Evolutionary conservation across 2,329 filamentous ascomycete species (phyloP).

Genomic region (Sarocladiaceae sp.): DNA sequence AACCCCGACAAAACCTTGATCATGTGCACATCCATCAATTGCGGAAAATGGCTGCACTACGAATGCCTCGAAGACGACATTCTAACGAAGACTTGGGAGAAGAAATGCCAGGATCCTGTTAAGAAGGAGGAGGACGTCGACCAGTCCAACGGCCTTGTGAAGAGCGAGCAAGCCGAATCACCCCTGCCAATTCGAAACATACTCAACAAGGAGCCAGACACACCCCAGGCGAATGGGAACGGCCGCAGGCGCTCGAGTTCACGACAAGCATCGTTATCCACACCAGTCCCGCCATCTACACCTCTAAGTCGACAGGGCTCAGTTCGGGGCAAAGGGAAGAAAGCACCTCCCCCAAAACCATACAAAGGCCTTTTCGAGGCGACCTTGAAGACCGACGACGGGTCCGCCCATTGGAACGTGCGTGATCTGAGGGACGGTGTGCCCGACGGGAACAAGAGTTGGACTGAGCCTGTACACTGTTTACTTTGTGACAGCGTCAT

Average conservation of each 20-base stretch:
- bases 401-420: slow-evolving; percentile 44
- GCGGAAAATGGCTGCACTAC: slow-evolving; percentile 57
- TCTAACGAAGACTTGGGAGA: slow-evolving; percentile 25
- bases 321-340: slow-evolving; percentile 17
- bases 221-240: too few species aligned
- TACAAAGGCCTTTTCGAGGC: slow-evolving; percentile 49
- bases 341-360: slow-evolving; percentile 29
- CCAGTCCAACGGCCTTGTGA: slow-evolving; percentile 2
- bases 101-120: slow-evolving; percentile 2
- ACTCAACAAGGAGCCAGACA: slow-evolving; percentile 5
- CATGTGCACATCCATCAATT: slow-evolving; percentile 48
- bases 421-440: slow-evolving; percentile 43
- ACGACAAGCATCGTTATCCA: neutral
- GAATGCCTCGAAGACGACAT: slow-evolving; percentile 54
- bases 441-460: slow-evolving; percentile 42
- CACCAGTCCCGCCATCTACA: neutral
- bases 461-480: slow-evolving; percentile 45
- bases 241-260: slow-evolving; percentile 1
- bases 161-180: neutral
- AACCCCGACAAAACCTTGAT: slow-evolving; percentile 56
- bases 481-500: slow-evolving; percentile 43
- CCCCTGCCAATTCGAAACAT: slow-evolving; percentile 5
- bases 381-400: slow-evolving; percentile 38
- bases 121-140: slow-evolving; percentile 8
- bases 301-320: neutral